These are phyloP conservation scores for Pulveroboletus sp. DNA, from an alignment of 768 basidiomycete species.

Conservation along the genomic window DNA sequence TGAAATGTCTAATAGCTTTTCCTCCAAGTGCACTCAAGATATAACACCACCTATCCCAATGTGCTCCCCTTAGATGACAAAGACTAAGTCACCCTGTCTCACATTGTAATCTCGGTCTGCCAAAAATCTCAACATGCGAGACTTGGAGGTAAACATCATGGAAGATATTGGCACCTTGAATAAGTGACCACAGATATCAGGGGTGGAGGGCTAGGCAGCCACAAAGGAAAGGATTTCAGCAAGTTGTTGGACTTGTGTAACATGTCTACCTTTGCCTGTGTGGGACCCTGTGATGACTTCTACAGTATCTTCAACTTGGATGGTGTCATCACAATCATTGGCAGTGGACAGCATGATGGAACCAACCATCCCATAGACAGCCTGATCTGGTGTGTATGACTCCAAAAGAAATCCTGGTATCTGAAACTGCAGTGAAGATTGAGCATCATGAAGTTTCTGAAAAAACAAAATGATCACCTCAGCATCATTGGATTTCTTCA, in stretches of 20 bases:
- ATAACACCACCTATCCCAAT: neutral
- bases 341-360: neutral
- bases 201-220: too few relatives aligned
- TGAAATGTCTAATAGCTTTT: neutral
- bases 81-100: neutral
- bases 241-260: neutral
- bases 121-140: neutral
- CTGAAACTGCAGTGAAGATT: neutral
- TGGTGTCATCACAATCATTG: neutral
- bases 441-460: too few relatives aligned
- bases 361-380: neutral
- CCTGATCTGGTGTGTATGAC: neutral
- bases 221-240: neutral
- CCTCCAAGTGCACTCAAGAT: neutral
- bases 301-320: neutral
- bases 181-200: too few relatives aligned
- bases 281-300: neutral
- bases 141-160: neutral
- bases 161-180: neutral
- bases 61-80: neutral
- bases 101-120: neutral
- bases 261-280: too few relatives aligned
- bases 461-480: neutral
- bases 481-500: neutral
- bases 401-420: neutral